A percentile compares a stretch with the other conserved stretches of the same genome.
Conservation (phyloP, 352 stramenopile species). For the Globisporangium recalcitrans region DNA sequence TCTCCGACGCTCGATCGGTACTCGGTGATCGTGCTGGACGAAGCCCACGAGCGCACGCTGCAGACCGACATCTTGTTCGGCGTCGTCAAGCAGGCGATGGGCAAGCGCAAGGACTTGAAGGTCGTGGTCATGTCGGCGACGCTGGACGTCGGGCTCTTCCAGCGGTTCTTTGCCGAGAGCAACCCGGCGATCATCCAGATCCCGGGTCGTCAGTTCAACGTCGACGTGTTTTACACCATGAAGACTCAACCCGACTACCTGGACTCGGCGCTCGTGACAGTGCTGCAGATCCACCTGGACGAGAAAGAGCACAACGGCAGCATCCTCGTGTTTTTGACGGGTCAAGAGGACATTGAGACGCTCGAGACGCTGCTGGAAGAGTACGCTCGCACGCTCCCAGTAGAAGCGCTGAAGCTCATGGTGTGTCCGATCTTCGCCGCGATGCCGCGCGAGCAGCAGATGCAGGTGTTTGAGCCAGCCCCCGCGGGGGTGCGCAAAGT, state of each 20-base stretch:
- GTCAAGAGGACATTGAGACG: slow-evolving; percentile 96
- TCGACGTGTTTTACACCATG: slow-evolving; percentile 88
- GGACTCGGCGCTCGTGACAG: slow-evolving; percentile 80
- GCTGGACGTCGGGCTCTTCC: slow-evolving; percentile 92
- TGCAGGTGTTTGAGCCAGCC: slow-evolving; percentile 89
- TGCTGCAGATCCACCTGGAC: slow-evolving; percentile 89
- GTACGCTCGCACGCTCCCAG: slow-evolving; percentile 65
- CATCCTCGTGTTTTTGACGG: slow-evolving; percentile 94
- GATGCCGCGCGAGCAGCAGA: slow-evolving; percentile 93
- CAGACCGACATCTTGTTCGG: slow-evolving; percentile 90
- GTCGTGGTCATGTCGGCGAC: slow-evolving; percentile 99
- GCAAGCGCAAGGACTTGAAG: slow-evolving; percentile 83
- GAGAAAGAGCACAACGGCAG: slow-evolving; percentile 73
- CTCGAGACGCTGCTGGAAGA: slow-evolving; percentile 82
- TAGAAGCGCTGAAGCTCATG: slow-evolving; percentile 64
- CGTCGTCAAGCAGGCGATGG: slow-evolving; percentile 82
- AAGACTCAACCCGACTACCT: slow-evolving; percentile 88
- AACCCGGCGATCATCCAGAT: slow-evolving; percentile 81
- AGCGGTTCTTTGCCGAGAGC: slow-evolving; percentile 90
- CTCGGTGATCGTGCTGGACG: slow-evolving; percentile 83
- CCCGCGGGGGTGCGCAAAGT: slow-evolving; percentile 86
- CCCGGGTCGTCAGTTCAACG: slow-evolving; percentile 82
- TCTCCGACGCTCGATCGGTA: slow-evolving; percentile 69
- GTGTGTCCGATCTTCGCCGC: slow-evolving; percentile 95
- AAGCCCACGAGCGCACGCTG: slow-evolving; percentile 83